Evolutionary conservation across 2,329 filamentous ascomycete species (phyloP), one percentile per base, ranked within the genome.

Genomic region (Phoma sp.): DNA sequence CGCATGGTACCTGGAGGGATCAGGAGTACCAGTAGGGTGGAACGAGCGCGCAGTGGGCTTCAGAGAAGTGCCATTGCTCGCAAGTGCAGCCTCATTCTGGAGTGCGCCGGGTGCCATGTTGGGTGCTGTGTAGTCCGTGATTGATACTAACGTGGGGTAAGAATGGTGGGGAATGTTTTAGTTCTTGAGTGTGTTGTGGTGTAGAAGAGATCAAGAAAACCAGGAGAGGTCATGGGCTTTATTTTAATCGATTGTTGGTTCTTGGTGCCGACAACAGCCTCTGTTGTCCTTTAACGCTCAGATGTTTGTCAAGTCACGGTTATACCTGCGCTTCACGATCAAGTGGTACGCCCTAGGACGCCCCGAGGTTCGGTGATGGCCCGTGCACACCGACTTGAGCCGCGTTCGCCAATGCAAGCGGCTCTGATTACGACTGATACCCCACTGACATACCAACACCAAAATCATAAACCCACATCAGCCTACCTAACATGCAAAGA

Each of bases 1-100:
- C 49, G 92, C 84, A 79, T 97, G 95, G 80, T 86, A 86, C 56
- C 73, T 76, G 29, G 81, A 76, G 28, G 77, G 71, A 48, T 71
- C 67, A 30, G 72, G 70, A 18, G 71, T 72, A 62, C 70, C 73
- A 15, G 72, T 65, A 15, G 73, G 73, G 51, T 74, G 67, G 59
- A 75, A 75, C 2, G 72, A 59, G 54, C 68, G 72, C n/a, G 73
- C 73, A 18, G 73, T 75, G 17, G 73, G 61, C 64, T 74, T 75
- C 54, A 75, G 48, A 7, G 62, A 42, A 17, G 68, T 69, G 48
- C 62, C 64, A 53, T 71, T 73, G 60, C 56, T 57, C 10, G 64
- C 60, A 40, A 62, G 37, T 5, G 61, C 34, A 37, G 53, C 57
- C 43, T 66, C 64, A 52, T 62, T 64, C 28, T 70, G 66, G 36